These are phyloP conservation scores for Torrubiella hemipterigena DNA, from an alignment of 2,329 filamentous ascomycete species.

Conservation along the genomic window DNA sequence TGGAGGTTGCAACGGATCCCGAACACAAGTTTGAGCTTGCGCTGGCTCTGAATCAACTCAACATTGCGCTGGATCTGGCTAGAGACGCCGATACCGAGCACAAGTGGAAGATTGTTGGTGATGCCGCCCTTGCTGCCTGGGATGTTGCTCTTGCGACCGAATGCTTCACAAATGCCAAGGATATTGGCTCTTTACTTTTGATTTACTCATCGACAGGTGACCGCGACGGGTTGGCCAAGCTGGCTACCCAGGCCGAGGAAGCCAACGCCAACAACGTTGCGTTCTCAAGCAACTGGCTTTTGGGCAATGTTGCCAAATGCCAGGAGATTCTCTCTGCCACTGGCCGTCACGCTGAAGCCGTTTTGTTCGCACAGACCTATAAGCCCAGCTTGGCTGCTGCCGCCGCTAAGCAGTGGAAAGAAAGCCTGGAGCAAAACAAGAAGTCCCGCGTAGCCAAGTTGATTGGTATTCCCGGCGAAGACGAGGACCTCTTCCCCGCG, in stretches of 20 bases:
- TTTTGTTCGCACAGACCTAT: constrained; percentile 89
- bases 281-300: constrained; percentile 80
- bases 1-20: constrained; percentile 86
- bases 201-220: constrained; percentile 81
- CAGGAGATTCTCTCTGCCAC: constrained; percentile 71
- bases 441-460: constrained; percentile 77
- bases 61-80: constrained; percentile 77
- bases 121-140: constrained; percentile 79
- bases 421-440: constrained; percentile 67
- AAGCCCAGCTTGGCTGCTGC: constrained; percentile 64
- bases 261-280: constrained; percentile 82
- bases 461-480: constrained; percentile 70
- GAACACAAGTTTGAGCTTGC: constrained; percentile 97
- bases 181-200: constrained; percentile 78
- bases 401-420: constrained; percentile 71
- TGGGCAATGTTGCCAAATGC: constrained; percentile 72
- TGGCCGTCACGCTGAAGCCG: constrained; percentile 70
- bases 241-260: constrained; percentile 64
- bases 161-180: constrained; percentile 84
- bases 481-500: constrained; percentile 85
- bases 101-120: constrained; percentile 96
- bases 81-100: constrained; percentile 78
- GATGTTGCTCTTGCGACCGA: constrained; percentile 80
- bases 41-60: constrained; percentile 67
- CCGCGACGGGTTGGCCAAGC: constrained; percentile 55